Evolutionary conservation across 164 flowering plant genomes (phyloP).

Genomic region (Akebia trifoliata): DNA sequence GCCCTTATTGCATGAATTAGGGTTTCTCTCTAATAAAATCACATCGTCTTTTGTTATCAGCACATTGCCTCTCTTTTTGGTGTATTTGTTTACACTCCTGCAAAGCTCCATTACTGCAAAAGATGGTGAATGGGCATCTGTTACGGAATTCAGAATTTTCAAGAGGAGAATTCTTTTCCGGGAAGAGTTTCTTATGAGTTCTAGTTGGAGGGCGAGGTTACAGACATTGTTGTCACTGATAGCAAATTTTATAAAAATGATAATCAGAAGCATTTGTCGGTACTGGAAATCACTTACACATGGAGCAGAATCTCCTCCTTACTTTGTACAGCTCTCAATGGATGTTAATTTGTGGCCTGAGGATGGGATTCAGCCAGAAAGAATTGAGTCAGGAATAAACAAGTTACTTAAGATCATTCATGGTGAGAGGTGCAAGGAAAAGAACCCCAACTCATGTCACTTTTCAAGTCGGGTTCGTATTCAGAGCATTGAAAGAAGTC

Average conservation of each 20-base stretch:
- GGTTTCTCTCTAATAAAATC: slow-evolving; percentile 71
- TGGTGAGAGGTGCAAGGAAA: slow-evolving; percentile 59
- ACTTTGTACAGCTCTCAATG: slow-evolving; percentile 91
- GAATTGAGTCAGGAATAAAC: slow-evolving; percentile 85
- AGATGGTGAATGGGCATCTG: slow-evolving; percentile 74
- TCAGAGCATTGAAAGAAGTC: slow-evolving; percentile 93
- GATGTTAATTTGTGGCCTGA: slow-evolving; percentile 84
- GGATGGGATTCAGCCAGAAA: slow-evolving; percentile 96
- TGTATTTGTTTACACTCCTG: slow-evolving; percentile 84
- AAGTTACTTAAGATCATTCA: slow-evolving; percentile 64
- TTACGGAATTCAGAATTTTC: slow-evolving; percentile 31
- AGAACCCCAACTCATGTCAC: slow-evolving; percentile 39
- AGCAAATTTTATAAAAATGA: slow-evolving; percentile 25
- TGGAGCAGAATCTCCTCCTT: slow-evolving; percentile 97
- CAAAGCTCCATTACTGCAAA: slow-evolving; percentile 92
- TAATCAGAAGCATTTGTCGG: slow-evolving; percentile 41
- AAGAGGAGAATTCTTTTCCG: slow-evolving; percentile 28
- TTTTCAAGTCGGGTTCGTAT: slow-evolving; percentile 72
- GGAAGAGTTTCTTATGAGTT: slow-evolving; percentile 29
- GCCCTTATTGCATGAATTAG: slow-evolving; percentile 49
- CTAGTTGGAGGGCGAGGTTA: slow-evolving; percentile 39
- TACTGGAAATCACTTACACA: slow-evolving; percentile 85
- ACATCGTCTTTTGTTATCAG: slow-evolving; percentile 81
- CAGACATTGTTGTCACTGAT: slow-evolving; percentile 26
- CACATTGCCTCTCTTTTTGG: slow-evolving; percentile 79